Evolutionary conservation across 2,329 filamentous ascomycete species (phyloP), one percentile per base, ranked within the genome.

Genomic region (Periglandula ipomoeae): DNA sequence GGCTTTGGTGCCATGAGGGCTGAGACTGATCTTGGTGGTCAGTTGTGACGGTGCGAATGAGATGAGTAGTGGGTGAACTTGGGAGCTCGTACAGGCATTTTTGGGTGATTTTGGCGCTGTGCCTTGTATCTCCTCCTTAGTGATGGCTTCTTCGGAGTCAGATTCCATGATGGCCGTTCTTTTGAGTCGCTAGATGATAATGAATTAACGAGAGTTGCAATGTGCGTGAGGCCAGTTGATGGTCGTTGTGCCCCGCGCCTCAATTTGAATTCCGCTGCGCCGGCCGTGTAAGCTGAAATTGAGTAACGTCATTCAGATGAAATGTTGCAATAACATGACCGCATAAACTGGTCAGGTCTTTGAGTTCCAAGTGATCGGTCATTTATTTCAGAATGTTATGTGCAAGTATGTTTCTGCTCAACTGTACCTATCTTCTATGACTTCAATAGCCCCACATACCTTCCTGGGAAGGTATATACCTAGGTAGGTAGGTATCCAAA

Each of bases 81-180:
- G 35, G 24, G 15, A 9, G 19, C 32, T 24, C 58, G 41, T 65
- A 73, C 73, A 75, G 51, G 73, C 71, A 62, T 75, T 73, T 46
- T 59, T 64, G 20, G 51, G 35, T 35, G 43, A 48, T 46, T 59
- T 46, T 15, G 61, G 47, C 11, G 65, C 65, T 46, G 61, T 61
- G 19, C 62, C 62, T 30, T 60, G 55, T 2, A 71, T 67, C 51
- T 75, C 72, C 24, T 72, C 66, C 43, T 62, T 56, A 0, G 65
- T 69, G 48, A 70, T 67, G 40, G 68, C 70, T 56, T 73, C 70
- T 49, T 71, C 64, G 0, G 61, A 53, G 13, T 60, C 61, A 3
- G 60, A 59, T 11, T 49, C 47, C 46, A 46, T 49, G 24, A 17
- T 35, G 20, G 38, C 19, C 5, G 37, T 3, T 40, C 17, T 9